Evolutionary conservation across 1,284 basidiomycete genomes (phyloP), one percentile per base, ranked within the genome.

Genomic region (Mycosarcoma maydis): DNA sequence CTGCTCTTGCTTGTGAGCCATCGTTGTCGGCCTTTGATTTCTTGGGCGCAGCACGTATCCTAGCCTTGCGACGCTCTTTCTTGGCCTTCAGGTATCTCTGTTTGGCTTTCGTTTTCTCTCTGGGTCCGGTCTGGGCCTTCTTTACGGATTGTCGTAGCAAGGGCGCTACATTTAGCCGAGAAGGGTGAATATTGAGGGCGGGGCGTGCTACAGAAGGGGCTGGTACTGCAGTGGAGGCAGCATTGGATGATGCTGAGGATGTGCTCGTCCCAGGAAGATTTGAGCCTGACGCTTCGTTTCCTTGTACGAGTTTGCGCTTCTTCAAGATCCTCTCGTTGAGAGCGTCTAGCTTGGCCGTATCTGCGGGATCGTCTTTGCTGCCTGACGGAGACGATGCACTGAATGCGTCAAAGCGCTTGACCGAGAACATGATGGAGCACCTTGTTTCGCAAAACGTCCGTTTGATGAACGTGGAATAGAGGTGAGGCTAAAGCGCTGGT

Each of bases 51-150:
- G 74, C 59, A 16, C 61, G 52, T 24, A 60, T 61, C 23, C 59
- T 64, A 1, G 72, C 72, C 45, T 80, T 80, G 10, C 74, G 61
- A 11, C 77, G 52, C 5, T 71, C 62, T 49, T 80, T 80, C 53
- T 80, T 80, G 4, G 73, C 75, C 16, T 76, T 75, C 20, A 80
- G 54, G 40, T 80, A 80, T 24, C 78, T 46, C 40, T 74, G 66
- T 48, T 80, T 80, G 17, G 78, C 78, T 45, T 74, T 79, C 2
- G 78, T 80, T 49, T 78, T 80, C 10, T 65, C 65, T 43, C 57
- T 72, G 10, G 59, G 53, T 6, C 60, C 57, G 2, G 50, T 46
- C 24, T 46, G 56, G 0, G 64, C 58, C 44, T 66, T 70, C 30
- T 69, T 72, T 27, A 60, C 56, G n/a, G 65, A 62, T 27, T 57